Conservation (phyloP, 768 basidiomycete species). For the Auriscalpium microsporum region DNA sequence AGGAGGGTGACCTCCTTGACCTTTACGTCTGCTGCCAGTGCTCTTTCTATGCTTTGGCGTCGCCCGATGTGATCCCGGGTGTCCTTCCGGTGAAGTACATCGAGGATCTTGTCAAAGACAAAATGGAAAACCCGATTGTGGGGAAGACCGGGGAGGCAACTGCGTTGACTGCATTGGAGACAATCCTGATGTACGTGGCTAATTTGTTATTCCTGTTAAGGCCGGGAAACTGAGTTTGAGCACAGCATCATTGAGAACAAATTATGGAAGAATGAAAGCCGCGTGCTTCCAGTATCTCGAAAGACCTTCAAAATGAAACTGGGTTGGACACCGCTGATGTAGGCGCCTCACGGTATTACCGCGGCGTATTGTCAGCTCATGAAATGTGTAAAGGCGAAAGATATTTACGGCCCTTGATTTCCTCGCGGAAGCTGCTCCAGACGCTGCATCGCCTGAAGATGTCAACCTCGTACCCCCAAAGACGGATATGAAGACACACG, state of each 20-base stretch:
- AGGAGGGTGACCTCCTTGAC: conserved; percentile 54
- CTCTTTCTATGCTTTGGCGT: conserved; percentile 62
- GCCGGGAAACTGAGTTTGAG: conserved; percentile 1
- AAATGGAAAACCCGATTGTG: conserved; percentile 43
- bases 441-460: conserved; percentile 28
- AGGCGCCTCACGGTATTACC: conserved; percentile 20
- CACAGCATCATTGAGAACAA: conserved; percentile 67
- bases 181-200: conserved; percentile 49
- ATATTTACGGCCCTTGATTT: conserved; percentile 39
- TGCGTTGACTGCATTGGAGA: conserved; percentile 54
- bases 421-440: conserved; percentile 13
- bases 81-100: conserved; percentile 56
- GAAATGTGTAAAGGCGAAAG: conserved; percentile 21
- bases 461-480: conserved; percentile 44
- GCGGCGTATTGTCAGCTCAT: background rate
- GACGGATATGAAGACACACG: conserved; percentile 36
- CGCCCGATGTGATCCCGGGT: conserved; percentile 55
- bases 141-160: conserved; percentile 49
- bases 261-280: conserved; percentile 61
- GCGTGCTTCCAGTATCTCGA: conserved; percentile 46
- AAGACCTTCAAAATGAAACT: conserved; percentile 52
- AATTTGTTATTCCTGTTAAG: conserved; percentile 1
- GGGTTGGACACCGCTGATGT: conserved; percentile 59
- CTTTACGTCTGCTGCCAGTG: conserved; percentile 84
- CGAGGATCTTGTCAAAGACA: conserved; percentile 59